phyloP scores from a whole-genome alignment of 108 stramenopile genomes.

The Conticribra guillardii region DNA sequence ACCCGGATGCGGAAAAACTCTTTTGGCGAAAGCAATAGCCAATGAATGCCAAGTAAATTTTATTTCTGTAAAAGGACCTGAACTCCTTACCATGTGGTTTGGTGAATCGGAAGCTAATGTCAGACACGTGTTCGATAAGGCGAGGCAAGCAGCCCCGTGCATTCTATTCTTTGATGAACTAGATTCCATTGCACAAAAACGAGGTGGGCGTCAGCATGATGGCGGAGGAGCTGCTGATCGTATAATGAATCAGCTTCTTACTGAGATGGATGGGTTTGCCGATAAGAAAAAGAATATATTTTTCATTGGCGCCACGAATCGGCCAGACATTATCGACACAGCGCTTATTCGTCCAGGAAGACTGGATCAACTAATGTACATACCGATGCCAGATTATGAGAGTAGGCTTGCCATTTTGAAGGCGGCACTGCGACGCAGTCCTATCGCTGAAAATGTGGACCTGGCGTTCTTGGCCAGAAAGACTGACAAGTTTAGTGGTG shows the following conservation, averaged over 20 bases:
- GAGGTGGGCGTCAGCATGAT: constrained; percentile 69
- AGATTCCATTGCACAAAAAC: constrained; percentile 93
- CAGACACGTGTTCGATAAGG: constrained; percentile 88
- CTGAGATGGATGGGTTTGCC: constrained; percentile 96
- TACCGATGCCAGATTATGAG: constrained; percentile 88
- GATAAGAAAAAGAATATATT: constrained; percentile 85
- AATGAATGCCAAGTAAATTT: constrained; percentile 97
- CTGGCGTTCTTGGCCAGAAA: constrained; percentile 78
- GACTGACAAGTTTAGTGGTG: constrained; percentile 90
- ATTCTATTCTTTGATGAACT: constrained; percentile 99
- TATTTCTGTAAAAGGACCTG: constrained; percentile 94
- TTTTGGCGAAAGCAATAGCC: constrained; percentile 97
- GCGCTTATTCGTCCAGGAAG: constrained; percentile 94
- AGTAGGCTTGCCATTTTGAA: constrained; percentile 90
- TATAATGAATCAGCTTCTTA: constrained; percentile 96
- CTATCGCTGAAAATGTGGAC: constrained; percentile 76
- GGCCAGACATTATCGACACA: constrained; percentile 90
- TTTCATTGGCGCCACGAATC: constrained; percentile 92
- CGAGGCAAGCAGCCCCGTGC: constrained; percentile 83
- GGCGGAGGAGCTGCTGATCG: constrained; percentile 93
- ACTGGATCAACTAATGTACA: constrained; percentile 91
- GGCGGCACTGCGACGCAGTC: constrained; percentile 88
- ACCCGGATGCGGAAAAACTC: constrained; percentile 91
- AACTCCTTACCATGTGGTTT: constrained; percentile 95
- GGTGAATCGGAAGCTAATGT: constrained; percentile 97